Evolutionary conservation across 2,329 filamentous ascomycete genomes (phyloP).

Genomic region (Colletotrichum endophyticum): DNA sequence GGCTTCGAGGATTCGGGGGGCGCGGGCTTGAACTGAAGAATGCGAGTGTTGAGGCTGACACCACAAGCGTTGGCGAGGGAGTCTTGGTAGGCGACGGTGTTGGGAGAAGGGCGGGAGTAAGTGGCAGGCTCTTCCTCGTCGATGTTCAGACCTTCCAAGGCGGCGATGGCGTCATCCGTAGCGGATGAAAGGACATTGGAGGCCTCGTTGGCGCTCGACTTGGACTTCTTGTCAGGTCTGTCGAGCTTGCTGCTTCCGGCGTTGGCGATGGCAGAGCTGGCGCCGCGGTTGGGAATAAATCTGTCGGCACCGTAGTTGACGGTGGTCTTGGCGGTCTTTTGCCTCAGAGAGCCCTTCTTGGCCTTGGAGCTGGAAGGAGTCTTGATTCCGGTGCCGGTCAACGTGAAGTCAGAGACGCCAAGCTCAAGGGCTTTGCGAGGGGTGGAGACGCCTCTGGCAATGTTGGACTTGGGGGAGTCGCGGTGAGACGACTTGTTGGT

Average conservation of each 20-base stretch:
- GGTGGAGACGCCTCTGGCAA: conserved; percentile 75
- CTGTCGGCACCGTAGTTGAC: conserved; percentile 83
- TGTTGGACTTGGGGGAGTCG: conserved; percentile 96
- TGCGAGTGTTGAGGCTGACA: conserved; percentile 91
- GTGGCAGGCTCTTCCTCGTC: conserved; percentile 70
- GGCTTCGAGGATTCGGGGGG: conserved; percentile 98
- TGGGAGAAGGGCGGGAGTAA: conserved; percentile 82
- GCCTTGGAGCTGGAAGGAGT: conserved; percentile 63
- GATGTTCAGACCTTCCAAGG: conserved; percentile 80
- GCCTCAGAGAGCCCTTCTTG: conserved; percentile 56
- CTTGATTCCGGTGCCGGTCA: conserved; percentile 81
- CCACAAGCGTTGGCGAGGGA: conserved; percentile 90
- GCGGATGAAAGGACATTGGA: conserved; percentile 80
- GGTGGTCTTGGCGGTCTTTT: conserved; percentile 74
- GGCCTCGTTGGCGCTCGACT: conserved; percentile 71
- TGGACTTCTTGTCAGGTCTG: conserved; percentile 71
- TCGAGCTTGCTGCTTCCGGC: conserved; percentile 85
- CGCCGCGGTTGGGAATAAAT: conserved; percentile 92
- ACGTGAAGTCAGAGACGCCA: conserved; percentile 88
- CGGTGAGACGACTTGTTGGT: conserved; percentile 71
- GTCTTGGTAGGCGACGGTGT: conserved; percentile 89
- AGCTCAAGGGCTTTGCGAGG: conserved; percentile 86
- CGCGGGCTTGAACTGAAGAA: conserved; percentile 97
- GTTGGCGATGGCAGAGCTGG: conserved; percentile 87
- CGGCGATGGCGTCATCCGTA: conserved; percentile 79